Evolutionary conservation across 2,329 filamentous ascomycete species (phyloP).

Genomic region (Aureobasidium sp.): DNA sequence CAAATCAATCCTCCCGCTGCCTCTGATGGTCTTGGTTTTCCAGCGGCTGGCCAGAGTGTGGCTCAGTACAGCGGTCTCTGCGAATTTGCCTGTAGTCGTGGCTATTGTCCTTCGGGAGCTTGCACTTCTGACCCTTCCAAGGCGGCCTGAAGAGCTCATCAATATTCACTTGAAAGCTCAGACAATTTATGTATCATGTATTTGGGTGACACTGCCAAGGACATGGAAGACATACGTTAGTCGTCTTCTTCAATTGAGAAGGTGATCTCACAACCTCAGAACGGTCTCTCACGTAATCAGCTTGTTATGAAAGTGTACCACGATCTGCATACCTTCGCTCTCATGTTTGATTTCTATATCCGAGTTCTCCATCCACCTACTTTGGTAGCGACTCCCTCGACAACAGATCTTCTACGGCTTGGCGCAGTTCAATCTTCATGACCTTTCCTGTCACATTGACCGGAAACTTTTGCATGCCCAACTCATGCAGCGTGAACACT

Average conservation of each 20-base stretch:
- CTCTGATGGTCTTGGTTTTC: neutral
- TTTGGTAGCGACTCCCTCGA: neutral
- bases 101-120: neutral
- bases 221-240: too few species aligned
- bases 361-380: too few species aligned
- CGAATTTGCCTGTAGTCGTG: neutral
- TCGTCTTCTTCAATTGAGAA: too few species aligned
- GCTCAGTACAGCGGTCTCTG: neutral
- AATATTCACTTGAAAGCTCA: neutral
- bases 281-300: too few species aligned
- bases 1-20: neutral
- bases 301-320: too few species aligned
- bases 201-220: too few species aligned
- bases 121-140: neutral
- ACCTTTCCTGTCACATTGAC: slow-evolving; percentile 4
- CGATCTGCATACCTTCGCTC: too few species aligned
- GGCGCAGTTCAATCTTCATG: slow-evolving; percentile 8
- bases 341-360: too few species aligned
- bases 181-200: too few species aligned
- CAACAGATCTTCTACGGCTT: neutral
- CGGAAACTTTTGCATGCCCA: neutral
- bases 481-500: slow-evolving; percentile 1
- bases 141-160: neutral
- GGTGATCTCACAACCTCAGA: too few species aligned
- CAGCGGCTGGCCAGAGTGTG: neutral